These are phyloP conservation scores for Heritiera fomes DNA, from an alignment of 345 rosid species.

Conservation along the genomic window DNA sequence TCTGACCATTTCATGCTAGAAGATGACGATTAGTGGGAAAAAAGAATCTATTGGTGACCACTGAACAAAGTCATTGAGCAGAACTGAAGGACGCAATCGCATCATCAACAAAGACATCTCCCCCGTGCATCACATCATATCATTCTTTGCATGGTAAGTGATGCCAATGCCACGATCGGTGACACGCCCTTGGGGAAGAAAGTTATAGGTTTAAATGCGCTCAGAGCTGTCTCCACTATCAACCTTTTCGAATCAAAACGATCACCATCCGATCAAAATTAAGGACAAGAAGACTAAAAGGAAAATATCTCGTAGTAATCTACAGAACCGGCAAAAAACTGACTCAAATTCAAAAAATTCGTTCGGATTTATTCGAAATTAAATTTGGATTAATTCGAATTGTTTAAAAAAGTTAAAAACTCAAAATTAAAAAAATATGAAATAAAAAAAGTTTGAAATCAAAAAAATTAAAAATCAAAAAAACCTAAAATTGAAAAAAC, in stretches of 20 bases:
- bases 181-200: slow-evolving; percentile 79
- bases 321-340: no score
- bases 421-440: no score
- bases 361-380: no score
- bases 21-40: not conserved
- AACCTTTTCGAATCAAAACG: slow-evolving; percentile 65
- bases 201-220: slow-evolving; percentile 85
- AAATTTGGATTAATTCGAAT: no score
- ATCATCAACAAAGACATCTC: slow-evolving; percentile 80
- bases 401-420: no score
- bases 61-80: slow-evolving; percentile 18
- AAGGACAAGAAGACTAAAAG: not conserved
- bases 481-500: no score
- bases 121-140: slow-evolving; percentile 72
- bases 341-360: no score
- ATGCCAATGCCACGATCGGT: slow-evolving; percentile 90
- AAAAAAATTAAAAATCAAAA: no score
- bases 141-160: slow-evolving; percentile 73
- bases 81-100: slow-evolving; percentile 82
- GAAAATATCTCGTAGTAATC: not conserved
- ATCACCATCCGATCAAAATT: no score
- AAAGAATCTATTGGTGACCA: no score
- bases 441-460: no score
- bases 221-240: slow-evolving; percentile 93
- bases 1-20: not conserved